Evolutionary conservation across 2,329 filamentous ascomycete genomes (phyloP).

Genomic region (Trematosphaeria pertusa): DNA sequence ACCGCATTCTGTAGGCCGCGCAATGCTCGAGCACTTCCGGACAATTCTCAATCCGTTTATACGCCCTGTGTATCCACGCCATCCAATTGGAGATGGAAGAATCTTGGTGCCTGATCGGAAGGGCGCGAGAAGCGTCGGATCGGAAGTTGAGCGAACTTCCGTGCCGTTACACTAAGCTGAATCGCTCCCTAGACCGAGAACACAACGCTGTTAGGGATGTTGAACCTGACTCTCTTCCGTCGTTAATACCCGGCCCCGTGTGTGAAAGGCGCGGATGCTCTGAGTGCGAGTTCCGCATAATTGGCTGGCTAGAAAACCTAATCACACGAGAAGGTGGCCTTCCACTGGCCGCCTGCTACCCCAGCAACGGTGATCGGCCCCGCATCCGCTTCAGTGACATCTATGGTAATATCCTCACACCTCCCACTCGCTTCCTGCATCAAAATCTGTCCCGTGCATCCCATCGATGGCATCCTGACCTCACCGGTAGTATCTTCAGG

Average conservation of each 20-base stretch:
- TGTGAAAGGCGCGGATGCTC: too few relatives aligned
- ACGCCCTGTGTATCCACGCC: background rate
- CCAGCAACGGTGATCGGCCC: slow-evolving; percentile 19
- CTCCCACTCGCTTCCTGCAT: slow-evolving; percentile 25
- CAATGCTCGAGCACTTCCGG: background rate
- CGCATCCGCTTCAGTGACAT: slow-evolving; percentile 22
- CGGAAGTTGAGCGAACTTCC: background rate
- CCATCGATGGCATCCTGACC: slow-evolving; percentile 29
- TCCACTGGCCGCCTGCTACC: slow-evolving; percentile 33
- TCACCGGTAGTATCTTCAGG: slow-evolving; percentile 40
- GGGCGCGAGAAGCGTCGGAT: background rate
- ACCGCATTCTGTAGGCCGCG: background rate
- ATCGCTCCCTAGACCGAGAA: too few relatives aligned
- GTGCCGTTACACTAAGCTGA: background rate
- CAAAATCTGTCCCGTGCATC: slow-evolving; percentile 27
- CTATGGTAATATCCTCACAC: slow-evolving; percentile 22
- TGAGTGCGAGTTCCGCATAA: too few relatives aligned
- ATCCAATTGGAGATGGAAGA: background rate
- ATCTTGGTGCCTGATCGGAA: background rate
- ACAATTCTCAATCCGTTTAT: background rate
- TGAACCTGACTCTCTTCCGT: too few relatives aligned
- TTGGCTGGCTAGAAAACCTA: too few relatives aligned
- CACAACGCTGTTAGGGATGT: too few relatives aligned
- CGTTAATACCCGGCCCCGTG: too few relatives aligned
- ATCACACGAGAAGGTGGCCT: slow-evolving; percentile 22